Evolutionary conservation across 1,139 yeast genomes (phyloP), one percentile per base, ranked within the genome.

Genomic region (Yamadazyma sp.): DNA sequence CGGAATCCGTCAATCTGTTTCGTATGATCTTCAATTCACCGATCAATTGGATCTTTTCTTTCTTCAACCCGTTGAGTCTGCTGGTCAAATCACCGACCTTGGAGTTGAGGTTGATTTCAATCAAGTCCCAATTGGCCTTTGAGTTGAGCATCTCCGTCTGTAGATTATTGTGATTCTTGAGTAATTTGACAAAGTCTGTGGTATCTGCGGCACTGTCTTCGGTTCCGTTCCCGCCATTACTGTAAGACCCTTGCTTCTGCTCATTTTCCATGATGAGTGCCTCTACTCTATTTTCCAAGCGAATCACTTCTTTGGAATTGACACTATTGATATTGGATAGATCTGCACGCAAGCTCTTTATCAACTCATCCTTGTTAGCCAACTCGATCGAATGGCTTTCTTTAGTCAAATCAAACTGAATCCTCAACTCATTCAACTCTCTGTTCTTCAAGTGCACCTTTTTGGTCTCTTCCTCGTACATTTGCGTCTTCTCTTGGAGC

Each of bases 131-230:
- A 53, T 78, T 81, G 40, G 77, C 81, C 38, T 77, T 77, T 0
- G 89, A 84, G 17, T 80, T 73, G 6, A 81, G 67, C 53, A 82
- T 83, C 51, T 83, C 89, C 9, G 77, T 69, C 51, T 84, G 91
- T 18, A 86, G 56, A 12, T 73, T 67, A 40, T 80, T 85, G 45
- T 69, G 74, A 44, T 62, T 54, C 16, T 59, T 61, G 4, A 65
- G 60, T 62, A 42, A 52, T 47, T 45, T 44, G 54, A 36, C 40
- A 18, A 41, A 40, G 27, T 43, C 46, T 36, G 39, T 54, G 36
- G 39, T 15, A 27, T 29, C 37, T 17, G 16, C 38, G 37, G 26
- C 46, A 42, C 29, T 27, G 11, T 63, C 26, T 56, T 43, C 17
- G 73, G 53, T 29, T 4, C 24, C 33, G 4, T 11, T 17, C 10